Percentiles rank a stretch among this genome's conserved stretches.
phyloP scores from a whole-genome alignment of 1,284 basidiomycete genomes.

The Wallemia hederae region DNA sequence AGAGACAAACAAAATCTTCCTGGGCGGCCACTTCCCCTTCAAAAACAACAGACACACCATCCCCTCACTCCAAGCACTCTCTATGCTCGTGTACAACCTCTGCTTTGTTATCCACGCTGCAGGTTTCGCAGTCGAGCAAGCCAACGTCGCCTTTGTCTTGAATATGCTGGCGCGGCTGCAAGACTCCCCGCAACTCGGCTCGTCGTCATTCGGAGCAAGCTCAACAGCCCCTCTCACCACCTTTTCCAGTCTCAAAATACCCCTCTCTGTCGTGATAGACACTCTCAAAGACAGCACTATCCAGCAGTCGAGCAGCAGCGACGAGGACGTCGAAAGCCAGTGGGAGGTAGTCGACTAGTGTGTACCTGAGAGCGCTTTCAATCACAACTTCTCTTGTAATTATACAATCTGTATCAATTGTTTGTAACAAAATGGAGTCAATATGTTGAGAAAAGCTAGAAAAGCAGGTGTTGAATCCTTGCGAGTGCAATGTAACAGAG shows the following conservation, averaged over 20 bases:
- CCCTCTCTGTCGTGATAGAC: not conserved
- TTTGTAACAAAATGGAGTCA: not conserved
- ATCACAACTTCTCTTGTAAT: no score
- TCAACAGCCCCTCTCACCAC: not conserved
- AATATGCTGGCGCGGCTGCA: not conserved
- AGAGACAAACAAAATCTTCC: not conserved
- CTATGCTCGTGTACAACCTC: not conserved
- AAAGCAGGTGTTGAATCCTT: not conserved
- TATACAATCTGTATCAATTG: not conserved
- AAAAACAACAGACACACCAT: not conserved
- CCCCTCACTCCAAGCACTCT: not conserved
- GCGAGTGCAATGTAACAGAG: no score
- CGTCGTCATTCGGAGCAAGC: not conserved
- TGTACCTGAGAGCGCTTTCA: no score
- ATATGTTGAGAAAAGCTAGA: not conserved
- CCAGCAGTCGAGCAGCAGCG: not conserved
- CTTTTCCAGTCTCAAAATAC: not conserved
- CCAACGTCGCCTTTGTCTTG: not conserved
- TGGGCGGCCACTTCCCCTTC: not conserved
- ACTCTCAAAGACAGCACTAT: not conserved
- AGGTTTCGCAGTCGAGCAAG: not conserved
- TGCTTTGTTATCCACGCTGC: not conserved
- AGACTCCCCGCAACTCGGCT: not conserved
- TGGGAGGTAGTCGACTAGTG: not conserved
- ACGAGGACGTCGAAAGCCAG: not conserved